A percentile compares a stretch with the other conserved stretches of the same genome.
phyloP scores from a whole-genome alignment of 1,284 basidiomycete genomes.

The Ceratobasidium sp. region DNA sequence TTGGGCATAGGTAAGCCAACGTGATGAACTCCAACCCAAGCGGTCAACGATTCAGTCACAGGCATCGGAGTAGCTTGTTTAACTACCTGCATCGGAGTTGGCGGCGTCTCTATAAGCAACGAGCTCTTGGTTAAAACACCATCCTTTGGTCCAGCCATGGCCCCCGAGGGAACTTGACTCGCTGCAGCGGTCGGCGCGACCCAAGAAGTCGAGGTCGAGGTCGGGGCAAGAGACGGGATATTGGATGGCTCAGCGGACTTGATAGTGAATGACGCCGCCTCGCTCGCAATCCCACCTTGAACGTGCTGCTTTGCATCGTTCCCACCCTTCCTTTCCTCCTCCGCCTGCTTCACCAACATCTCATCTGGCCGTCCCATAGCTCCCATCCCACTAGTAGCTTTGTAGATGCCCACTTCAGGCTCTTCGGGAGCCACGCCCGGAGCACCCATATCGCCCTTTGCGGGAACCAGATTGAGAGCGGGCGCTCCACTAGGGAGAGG shows the following conservation, averaged over 20 bases:
- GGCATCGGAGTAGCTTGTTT: not conserved
- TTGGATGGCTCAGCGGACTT: not conserved
- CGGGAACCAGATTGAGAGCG: not conserved
- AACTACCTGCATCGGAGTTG: not conserved
- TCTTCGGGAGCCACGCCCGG: not conserved
- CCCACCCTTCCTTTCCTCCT: not conserved
- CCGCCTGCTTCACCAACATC: not conserved
- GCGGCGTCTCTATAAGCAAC: not conserved
- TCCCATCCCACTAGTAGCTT: not conserved
- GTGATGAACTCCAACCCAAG: not conserved
- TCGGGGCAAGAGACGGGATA: not conserved
- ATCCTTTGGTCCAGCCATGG: not conserved
- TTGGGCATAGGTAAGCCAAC: too few species aligned
- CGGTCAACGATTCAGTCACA: not conserved
- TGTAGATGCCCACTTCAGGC: not conserved
- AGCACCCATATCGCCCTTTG: not conserved
- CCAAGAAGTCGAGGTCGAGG: not conserved
- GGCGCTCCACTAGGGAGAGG: not conserved
- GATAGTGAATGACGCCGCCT: not conserved
- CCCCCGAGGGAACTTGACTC: not conserved
- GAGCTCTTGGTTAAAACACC: not conserved
- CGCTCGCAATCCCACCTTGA: not conserved
- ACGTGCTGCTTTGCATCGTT: not conserved
- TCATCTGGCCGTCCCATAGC: slow-evolving; percentile 18
- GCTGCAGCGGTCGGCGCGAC: not conserved